A percentile compares a stretch with the other conserved stretches of the same genome.
These are phyloP conservation scores for Dittrichia graveolens DNA, from an alignment of 129 eudicot species.

Conservation along the genomic window DNA sequence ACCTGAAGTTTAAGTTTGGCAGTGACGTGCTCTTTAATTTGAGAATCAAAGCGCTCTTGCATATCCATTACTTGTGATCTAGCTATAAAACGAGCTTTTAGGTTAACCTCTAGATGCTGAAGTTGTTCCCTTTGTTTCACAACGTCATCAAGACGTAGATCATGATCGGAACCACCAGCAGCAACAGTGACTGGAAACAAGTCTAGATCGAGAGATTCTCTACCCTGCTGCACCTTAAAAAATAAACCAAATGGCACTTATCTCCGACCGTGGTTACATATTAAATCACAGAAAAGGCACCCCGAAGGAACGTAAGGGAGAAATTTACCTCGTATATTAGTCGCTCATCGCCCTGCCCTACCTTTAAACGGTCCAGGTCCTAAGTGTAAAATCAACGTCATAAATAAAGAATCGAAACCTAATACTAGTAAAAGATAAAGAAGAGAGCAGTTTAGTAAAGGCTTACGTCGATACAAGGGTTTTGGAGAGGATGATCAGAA, in stretches of 20 bases:
- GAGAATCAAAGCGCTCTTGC: slow-evolving; percentile 70
- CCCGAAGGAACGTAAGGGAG: slow-evolving; percentile 2
- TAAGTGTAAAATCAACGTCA: slow-evolving; percentile 8
- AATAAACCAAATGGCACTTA: slow-evolving; percentile 40
- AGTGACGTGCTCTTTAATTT: slow-evolving; percentile 71
- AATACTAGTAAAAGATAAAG: background rate
- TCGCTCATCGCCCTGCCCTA: slow-evolving; percentile 77
- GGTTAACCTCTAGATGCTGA: slow-evolving; percentile 75
- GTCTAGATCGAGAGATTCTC: slow-evolving; percentile 60
- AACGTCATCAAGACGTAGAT: slow-evolving; percentile 59
- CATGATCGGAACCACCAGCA: slow-evolving; percentile 59
- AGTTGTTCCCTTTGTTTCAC: slow-evolving; percentile 79
- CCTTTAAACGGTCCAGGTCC: slow-evolving; percentile 62
- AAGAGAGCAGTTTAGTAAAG: background rate
- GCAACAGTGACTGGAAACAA: slow-evolving; percentile 57
- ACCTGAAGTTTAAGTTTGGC: slow-evolving; percentile 78
- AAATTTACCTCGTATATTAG: slow-evolving; percentile 65
- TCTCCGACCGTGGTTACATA: background rate
- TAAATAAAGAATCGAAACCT: background rate
- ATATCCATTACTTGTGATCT: slow-evolving; percentile 69
- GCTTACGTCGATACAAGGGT: slow-evolving; percentile 45
- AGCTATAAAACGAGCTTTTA: slow-evolving; percentile 72
- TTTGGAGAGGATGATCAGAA: slow-evolving; percentile 65
- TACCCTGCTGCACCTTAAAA: slow-evolving; percentile 67
- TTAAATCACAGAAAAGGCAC: background rate